Percentiles rank a stretch among this genome's conserved stretches.
Evolutionary conservation across 768 basidiomycete genomes (phyloP).

Genomic region (Mycena venus): DNA sequence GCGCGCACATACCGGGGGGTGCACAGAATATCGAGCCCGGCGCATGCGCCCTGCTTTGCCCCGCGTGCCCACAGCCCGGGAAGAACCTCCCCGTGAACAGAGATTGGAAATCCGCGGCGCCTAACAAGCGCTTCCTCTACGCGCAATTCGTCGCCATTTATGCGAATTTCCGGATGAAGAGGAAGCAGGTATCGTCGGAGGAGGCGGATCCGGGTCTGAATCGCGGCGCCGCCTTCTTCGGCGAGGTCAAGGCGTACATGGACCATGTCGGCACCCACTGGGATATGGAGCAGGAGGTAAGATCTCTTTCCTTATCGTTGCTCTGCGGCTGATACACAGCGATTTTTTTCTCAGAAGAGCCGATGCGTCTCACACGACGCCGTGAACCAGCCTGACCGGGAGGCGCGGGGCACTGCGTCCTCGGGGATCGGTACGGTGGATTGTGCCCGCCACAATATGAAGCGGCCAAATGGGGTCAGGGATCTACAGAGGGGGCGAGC

Average conservation of each 20-base stretch:
- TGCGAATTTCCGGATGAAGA: constrained; percentile 38
- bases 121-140: constrained; percentile 38
- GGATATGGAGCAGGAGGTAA: constrained; percentile 9
- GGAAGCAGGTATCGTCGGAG: constrained; percentile 41
- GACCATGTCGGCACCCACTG: constrained; percentile 20
- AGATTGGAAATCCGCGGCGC: constrained; percentile 35
- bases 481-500: constrained; percentile 38
- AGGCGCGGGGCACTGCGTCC: not conserved
- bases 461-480: constrained; percentile 31
- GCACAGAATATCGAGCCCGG: not conserved
- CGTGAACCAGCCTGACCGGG: not conserved
- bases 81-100: constrained; percentile 36
- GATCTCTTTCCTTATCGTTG: too few species aligned
- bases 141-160: constrained; percentile 37
- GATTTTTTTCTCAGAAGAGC: constrained; percentile 32
- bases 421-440: constrained; percentile 28
- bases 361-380: constrained; percentile 23
- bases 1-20: constrained; percentile 16
- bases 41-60: constrained; percentile 31
- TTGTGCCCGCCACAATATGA: constrained; percentile 23
- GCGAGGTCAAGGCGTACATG: constrained; percentile 40
- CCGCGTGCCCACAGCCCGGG: constrained; percentile 42
- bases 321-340: too few species aligned
- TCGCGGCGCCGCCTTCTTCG: constrained; percentile 45
- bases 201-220: constrained; percentile 42